These are phyloP conservation scores for Alternaria panax DNA, from an alignment of 2,329 filamentous ascomycete species.

Conservation along the genomic window DNA sequence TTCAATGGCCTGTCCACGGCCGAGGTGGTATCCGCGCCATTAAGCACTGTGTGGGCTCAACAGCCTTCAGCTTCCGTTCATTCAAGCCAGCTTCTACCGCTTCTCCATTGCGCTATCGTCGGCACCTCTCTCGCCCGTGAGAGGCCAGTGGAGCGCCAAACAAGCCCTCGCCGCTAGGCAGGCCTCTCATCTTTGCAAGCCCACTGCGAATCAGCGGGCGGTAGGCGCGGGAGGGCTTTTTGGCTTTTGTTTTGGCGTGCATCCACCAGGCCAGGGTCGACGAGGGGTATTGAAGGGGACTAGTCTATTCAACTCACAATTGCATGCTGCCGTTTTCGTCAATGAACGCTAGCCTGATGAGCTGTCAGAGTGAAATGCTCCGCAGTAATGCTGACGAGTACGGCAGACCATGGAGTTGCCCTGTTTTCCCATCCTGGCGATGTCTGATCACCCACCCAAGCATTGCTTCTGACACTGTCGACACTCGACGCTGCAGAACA, in stretches of 20 bases:
- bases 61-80: constrained; percentile 10
- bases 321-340: constrained; percentile 35
- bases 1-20: constrained; percentile 21
- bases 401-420: constrained; percentile 22
- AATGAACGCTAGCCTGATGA: constrained; percentile 25
- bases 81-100: constrained; percentile 25
- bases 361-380: constrained; percentile 26
- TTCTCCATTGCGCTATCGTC: constrained; percentile 20
- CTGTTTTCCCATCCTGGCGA: constrained; percentile 16
- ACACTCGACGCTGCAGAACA: constrained; percentile 11
- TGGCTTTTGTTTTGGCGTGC: constrained; percentile 37
- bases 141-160: constrained; percentile 22
- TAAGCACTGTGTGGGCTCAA: constrained; percentile 12
- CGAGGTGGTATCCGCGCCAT: constrained; percentile 25
- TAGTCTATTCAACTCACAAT: constrained; percentile 31
- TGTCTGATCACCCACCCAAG: constrained; percentile 1
- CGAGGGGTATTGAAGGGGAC: constrained; percentile 16
- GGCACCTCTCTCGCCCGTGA: constrained; percentile 28
- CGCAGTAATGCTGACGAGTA: constrained; percentile 26
- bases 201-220: constrained; percentile 37
- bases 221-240: constrained; percentile 37
- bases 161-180: constrained; percentile 25
- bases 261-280: constrained; percentile 24
- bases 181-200: constrained; percentile 26
- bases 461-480: constrained; percentile 11